These are phyloP conservation scores for Brassica carinata DNA, from an alignment of 345 rosid genomes.

Conservation along the genomic window DNA sequence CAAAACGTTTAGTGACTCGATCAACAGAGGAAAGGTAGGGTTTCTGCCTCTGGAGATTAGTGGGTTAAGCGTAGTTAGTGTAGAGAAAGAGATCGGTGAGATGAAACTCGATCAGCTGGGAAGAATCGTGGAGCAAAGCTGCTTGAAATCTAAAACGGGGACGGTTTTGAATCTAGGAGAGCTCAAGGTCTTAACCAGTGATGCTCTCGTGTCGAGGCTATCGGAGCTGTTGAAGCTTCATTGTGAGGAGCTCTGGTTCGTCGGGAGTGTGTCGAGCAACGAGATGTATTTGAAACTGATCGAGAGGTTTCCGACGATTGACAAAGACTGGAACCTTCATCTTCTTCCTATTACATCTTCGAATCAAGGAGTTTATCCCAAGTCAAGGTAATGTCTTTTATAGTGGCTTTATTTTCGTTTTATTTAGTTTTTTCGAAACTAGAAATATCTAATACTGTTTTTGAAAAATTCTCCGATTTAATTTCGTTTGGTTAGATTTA, in stretches of 20 bases:
- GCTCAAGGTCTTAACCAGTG: conserved; percentile 40
- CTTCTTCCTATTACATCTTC: conserved; percentile 58
- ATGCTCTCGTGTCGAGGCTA: conserved; percentile 48
- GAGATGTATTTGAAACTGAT: conserved; percentile 56
- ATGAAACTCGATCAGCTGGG: conserved; percentile 45
- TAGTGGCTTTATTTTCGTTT: neutral
- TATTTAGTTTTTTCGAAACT: no score
- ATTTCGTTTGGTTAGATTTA: no score
- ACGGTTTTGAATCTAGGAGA: conserved; percentile 61
- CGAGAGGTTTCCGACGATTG: conserved; percentile 50
- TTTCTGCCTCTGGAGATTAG: conserved; percentile 46
- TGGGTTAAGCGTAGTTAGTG: conserved; percentile 46
- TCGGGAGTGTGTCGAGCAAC: conserved; percentile 49
- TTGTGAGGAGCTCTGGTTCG: conserved; percentile 54
- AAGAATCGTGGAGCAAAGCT: conserved; percentile 31
- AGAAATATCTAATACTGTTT: no score
- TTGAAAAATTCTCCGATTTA: no score
- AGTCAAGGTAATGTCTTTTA: conserved; percentile 49
- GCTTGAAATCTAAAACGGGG: conserved; percentile 41
- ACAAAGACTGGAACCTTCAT: conserved; percentile 67
- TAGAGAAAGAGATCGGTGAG: conserved; percentile 49
- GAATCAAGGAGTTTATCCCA: conserved; percentile 43
- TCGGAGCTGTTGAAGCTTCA: conserved; percentile 45
- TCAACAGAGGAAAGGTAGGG: conserved; percentile 42
- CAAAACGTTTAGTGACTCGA: conserved; percentile 43